Conservation (phyloP, 352 stramenopile species). For the Pythium plurisporium region DNA sequence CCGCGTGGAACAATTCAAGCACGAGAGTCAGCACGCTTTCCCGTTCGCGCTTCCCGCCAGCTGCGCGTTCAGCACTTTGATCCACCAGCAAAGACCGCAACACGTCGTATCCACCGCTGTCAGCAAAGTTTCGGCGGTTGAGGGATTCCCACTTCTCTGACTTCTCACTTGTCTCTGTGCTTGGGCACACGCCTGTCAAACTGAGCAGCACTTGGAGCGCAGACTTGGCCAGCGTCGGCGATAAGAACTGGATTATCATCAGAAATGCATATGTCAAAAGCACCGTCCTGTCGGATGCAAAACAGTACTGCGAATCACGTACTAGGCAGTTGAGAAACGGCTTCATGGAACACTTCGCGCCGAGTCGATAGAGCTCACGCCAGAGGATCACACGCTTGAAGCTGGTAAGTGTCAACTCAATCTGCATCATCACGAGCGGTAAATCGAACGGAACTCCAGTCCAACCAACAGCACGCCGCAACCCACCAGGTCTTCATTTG, state of each 20-base stretch:
- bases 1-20: constrained; percentile 64
- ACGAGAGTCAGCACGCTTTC: constrained; percentile 41
- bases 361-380: constrained; percentile 76
- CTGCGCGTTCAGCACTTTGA: constrained; percentile 30
- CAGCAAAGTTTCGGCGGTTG: constrained; percentile 75
- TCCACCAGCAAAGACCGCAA: constrained; percentile 64
- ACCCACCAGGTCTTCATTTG: constrained; percentile 50
- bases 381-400: constrained; percentile 77
- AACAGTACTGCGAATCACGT: constrained; percentile 1
- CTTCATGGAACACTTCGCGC: constrained; percentile 79
- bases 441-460: not conserved
- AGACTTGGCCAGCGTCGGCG: constrained; percentile 43
- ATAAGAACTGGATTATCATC: constrained; percentile 31
- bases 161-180: constrained; percentile 49
- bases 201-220: constrained; percentile 60
- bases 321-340: constrained; percentile 73
- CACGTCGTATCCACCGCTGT: constrained; percentile 66
- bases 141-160: constrained; percentile 64
- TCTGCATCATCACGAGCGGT: too few species aligned
- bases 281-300: not conserved
- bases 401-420: constrained; percentile 54
- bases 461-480: not conserved
- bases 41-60: constrained; percentile 4
- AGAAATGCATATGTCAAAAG: not conserved
- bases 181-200: constrained; percentile 55